Percentiles rank a stretch among this genome's conserved stretches.
phyloP scores from a whole-genome alignment of 2,329 filamentous ascomycete species.

The Lecanosticta acicola region DNA sequence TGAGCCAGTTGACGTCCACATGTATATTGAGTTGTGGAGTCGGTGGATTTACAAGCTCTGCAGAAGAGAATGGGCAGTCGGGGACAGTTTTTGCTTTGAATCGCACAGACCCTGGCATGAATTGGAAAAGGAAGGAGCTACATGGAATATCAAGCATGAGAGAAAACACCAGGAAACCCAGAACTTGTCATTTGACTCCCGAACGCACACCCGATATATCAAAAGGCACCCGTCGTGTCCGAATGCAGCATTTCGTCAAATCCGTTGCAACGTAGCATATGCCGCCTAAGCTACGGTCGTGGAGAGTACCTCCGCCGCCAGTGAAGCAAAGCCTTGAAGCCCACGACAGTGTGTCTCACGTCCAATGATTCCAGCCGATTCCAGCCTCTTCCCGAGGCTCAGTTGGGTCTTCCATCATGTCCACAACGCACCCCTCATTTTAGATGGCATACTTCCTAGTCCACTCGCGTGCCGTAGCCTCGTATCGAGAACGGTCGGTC shows the following conservation, averaged over 20 bases:
- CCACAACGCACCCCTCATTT: neutral
- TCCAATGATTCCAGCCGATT: neutral
- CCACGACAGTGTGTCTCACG: neutral
- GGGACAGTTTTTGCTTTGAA: no score
- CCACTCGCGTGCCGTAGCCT: constrained; percentile 95
- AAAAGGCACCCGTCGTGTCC: neutral
- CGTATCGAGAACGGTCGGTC: constrained; percentile 92
- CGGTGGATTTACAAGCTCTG: no score
- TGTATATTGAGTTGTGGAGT: neutral
- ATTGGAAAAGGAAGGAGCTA: neutral
- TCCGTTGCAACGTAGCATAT: constrained; percentile 4
- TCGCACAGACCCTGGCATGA: no score
- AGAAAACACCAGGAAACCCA: neutral
- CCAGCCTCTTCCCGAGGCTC: constrained; percentile 4
- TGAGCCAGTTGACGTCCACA: neutral
- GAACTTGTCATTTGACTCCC: constrained; percentile 4
- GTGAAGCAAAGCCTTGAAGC: neutral
- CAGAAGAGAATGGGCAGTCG: no score
- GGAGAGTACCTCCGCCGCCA: neutral
- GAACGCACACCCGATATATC: constrained; percentile 1
- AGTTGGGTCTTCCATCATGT: neutral
- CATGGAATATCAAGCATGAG: neutral
- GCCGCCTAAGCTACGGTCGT: constrained; percentile 4
- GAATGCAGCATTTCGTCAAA: constrained; percentile 3
- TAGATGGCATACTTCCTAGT: constrained; percentile 98